Base-by-base conservation (phyloP, 495 filamentous ascomycete genomes). In the Aspergillus wentii region DNA sequence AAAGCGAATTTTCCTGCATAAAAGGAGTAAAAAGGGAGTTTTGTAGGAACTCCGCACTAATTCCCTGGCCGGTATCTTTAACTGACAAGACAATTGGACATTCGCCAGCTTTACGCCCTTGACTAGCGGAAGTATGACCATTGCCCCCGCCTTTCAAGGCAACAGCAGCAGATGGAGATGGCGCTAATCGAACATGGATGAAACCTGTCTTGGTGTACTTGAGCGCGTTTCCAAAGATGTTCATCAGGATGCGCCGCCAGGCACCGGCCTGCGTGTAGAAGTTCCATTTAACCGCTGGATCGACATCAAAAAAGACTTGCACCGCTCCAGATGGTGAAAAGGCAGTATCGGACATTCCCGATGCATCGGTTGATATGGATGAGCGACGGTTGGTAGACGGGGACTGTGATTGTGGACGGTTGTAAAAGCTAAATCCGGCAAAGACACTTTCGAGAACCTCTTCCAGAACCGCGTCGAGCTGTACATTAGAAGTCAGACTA, bases 61-160 rank as follows among this genome's bases (percentile, higher is more conserved):
- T 88, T 6, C 85, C 85, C 22, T 71, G 70, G 6, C 82, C 82
- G 1, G 81, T 80, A 40, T 86, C 82, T 19, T 67, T 68, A n/a
- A 86, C 71, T 3, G 60, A 64, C 5, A 64, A 31, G 14, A 38
- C 49, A 13, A 66, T 48, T 26, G 44, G 39, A 16, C 40, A 44
- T 8, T 49, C 30, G 17, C 20, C 31, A 7, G 22, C 28, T 10
- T 30, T 13, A 14, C 9, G 37, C 22, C 3, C 18, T 17, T n/a
- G n/a, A n/a, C n/a, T n/a, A n/a, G n/a, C n/a, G n/a, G n/a, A n/a
- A n/a, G n/a, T 31, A 14, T 14, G 6, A 20, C 15, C 5, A 8
- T 9, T 31, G 4, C 10, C 26, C 4, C 3, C 39, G 11, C 39
- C 32, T 1, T 19, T 35, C 8, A 61, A 34, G 2, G 41, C 33